Evolutionary conservation across 75 land plant genomes (phyloP).

Genomic region (Pinus tabuliformis): DNA sequence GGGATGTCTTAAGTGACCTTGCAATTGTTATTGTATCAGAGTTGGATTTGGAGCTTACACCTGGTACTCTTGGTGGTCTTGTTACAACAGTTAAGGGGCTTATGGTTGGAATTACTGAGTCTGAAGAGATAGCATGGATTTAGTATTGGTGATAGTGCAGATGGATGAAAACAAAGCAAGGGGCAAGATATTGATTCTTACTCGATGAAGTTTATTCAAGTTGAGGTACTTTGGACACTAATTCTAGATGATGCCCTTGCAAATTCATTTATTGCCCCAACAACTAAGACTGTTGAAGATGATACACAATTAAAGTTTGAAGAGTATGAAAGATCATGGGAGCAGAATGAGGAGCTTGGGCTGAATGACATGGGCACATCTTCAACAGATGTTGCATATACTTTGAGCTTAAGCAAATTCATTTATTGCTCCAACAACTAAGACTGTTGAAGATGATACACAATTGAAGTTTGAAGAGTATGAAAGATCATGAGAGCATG

Average conservation of each 20-base stretch:
- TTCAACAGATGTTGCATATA: constrained; percentile 86
- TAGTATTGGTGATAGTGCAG: constrained; percentile 90
- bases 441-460: constrained; percentile 65
- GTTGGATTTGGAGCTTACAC: constrained; percentile 63
- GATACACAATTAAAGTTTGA: constrained; percentile 67
- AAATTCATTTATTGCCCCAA: constrained; percentile 89
- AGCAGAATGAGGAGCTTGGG: constrained; percentile 94
- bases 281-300: constrained; percentile 66
- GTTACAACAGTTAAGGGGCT: no score
- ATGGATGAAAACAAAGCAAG: constrained; percentile 44
- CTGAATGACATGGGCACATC: constrained; percentile 95
- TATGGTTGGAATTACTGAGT: not conserved
- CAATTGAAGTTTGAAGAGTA: constrained; percentile 43
- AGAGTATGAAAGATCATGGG: constrained; percentile 92
- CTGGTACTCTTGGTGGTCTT: no score
- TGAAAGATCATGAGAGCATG: constrained; percentile 93
- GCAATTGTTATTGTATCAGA: constrained; percentile 81
- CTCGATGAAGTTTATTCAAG: constrained; percentile 58
- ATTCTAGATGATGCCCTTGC: constrained; percentile 93
- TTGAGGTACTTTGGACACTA: constrained; percentile 85
- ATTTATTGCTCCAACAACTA: constrained; percentile 81
- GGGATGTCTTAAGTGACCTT: constrained; percentile 95
- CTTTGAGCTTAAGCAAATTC: constrained; percentile 39
- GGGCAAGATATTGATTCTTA: constrained; percentile 77
- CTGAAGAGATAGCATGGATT: constrained; percentile 91